Evolutionary conservation across 352 stramenopile genomes (phyloP).

Genomic region (Blastocystis sp.): DNA sequence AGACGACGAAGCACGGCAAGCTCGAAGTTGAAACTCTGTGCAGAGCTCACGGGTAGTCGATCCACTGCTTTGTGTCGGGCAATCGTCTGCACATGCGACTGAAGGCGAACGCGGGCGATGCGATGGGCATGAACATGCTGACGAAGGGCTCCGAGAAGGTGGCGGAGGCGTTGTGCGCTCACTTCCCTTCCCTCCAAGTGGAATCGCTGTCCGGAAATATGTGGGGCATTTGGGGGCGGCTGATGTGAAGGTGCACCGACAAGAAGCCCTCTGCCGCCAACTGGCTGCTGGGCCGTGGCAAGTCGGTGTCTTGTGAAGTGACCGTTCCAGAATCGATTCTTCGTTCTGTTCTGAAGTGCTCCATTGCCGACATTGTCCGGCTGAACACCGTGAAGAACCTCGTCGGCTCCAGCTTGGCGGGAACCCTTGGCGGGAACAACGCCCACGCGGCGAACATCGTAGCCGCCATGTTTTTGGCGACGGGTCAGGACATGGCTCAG

Average conservation of each 20-base stretch:
- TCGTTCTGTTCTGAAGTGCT: slow-evolving; percentile 80
- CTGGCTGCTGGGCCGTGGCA: slow-evolving; percentile 84
- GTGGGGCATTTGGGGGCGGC: slow-evolving; percentile 14
- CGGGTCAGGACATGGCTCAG: slow-evolving; percentile 85
- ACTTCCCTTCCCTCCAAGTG: slow-evolving; percentile 78
- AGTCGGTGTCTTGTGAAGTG: slow-evolving; percentile 82
- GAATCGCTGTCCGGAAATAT: slow-evolving; percentile 84
- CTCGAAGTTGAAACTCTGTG: slow-evolving; percentile 71
- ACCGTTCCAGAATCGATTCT: slow-evolving; percentile 79
- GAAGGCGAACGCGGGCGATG: slow-evolving; percentile 82
- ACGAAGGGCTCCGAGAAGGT: slow-evolving; percentile 82
- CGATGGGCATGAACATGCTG: slow-evolving; percentile 91
- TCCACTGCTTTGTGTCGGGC: slow-evolving; percentile 79
- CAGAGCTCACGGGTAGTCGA: slow-evolving; percentile 35
- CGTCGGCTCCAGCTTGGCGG: slow-evolving; percentile 83
- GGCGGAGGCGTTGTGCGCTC: slow-evolving; percentile 76
- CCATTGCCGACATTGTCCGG: slow-evolving; percentile 79
- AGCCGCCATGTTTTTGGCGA: slow-evolving; percentile 84
- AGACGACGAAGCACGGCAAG: slow-evolving; percentile 83
- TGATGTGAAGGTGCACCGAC: slow-evolving; percentile 78
- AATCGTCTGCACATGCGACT: slow-evolving; percentile 84
- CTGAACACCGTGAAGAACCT: slow-evolving; percentile 85
- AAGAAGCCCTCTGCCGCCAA: slow-evolving; percentile 88
- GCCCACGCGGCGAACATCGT: slow-evolving; percentile 86
- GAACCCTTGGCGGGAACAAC: slow-evolving; percentile 83